Evolutionary conservation across 164 flowering plant species (phyloP).

Genomic region (Sextonia rubra): DNA sequence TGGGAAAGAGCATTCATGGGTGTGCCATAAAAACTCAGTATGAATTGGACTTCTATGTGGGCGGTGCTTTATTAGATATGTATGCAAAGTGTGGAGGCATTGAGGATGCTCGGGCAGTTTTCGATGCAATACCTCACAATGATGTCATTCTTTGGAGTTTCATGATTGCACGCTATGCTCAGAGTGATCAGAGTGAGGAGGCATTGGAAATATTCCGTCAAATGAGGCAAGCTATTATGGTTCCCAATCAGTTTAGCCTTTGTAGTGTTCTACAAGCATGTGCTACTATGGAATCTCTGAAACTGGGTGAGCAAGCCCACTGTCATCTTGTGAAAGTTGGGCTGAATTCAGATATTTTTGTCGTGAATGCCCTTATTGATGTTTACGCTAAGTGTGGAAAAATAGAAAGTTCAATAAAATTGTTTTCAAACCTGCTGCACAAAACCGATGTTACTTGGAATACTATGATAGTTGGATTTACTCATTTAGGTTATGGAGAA

Average conservation of each 20-base stretch:
- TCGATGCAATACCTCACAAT: slow-evolving; percentile 56
- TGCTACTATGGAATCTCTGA: slow-evolving; percentile 40
- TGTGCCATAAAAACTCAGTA: slow-evolving; percentile 53
- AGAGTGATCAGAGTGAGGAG: slow-evolving; percentile 42
- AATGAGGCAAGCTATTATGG: slow-evolving; percentile 54
- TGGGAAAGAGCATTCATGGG: slow-evolving; percentile 66
- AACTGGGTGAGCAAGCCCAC: slow-evolving; percentile 65
- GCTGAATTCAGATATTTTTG: slow-evolving; percentile 55
- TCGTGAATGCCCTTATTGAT: slow-evolving; percentile 78
- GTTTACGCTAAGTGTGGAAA: slow-evolving; percentile 80
- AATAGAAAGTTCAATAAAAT: slow-evolving; percentile 40
- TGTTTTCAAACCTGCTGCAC: slow-evolving; percentile 38
- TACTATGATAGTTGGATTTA: slow-evolving; percentile 80
- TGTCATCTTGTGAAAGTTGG: slow-evolving; percentile 53
- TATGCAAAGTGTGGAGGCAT: slow-evolving; percentile 53
- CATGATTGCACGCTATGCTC: slow-evolving; percentile 80
- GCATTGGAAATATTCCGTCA: slow-evolving; percentile 48
- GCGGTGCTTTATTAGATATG: slow-evolving; percentile 64
- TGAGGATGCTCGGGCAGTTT: slow-evolving; percentile 44
- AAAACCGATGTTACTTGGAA: slow-evolving; percentile 86
- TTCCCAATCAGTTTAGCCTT: slow-evolving; percentile 74
- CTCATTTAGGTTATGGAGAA: slow-evolving; percentile 53
- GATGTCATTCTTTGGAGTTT: slow-evolving; percentile 89
- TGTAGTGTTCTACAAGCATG: slow-evolving; percentile 80
- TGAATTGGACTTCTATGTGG: slow-evolving; percentile 58